Percentiles rank a stretch among this genome's conserved stretches.
These are phyloP conservation scores for Castanea mollissima DNA, from an alignment of 306 rosid genomes.

Conservation along the genomic window DNA sequence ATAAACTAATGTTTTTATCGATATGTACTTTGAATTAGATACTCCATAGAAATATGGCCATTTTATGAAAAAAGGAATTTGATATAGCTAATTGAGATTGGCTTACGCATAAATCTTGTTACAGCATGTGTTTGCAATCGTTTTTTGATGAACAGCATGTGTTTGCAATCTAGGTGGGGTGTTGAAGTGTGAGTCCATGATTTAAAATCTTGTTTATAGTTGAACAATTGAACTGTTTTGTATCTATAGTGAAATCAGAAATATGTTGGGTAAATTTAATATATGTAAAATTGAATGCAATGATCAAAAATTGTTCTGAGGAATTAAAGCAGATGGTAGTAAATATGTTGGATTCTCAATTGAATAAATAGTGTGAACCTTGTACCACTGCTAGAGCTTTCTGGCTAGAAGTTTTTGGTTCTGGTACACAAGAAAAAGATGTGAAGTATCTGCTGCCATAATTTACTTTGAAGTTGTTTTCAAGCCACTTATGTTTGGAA, in stretches of 20 bases:
- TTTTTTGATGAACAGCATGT: no score
- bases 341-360: not conserved
- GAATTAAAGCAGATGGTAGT: not conserved
- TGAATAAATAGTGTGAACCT: not conserved
- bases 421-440: not conserved
- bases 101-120: not conserved
- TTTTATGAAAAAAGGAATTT: not conserved
- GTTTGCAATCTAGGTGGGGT: not conserved
- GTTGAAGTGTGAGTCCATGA: not conserved
- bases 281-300: not conserved
- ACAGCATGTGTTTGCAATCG: not conserved
- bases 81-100: not conserved
- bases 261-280: not conserved
- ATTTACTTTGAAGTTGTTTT: not conserved
- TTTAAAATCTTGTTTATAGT: not conserved
- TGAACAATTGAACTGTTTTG: not conserved
- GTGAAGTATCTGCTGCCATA: no score
- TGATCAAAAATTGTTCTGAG: not conserved
- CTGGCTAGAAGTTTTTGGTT: not conserved
- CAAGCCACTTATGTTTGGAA: not conserved
- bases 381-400: not conserved
- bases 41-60: not conserved
- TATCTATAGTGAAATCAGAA: not conserved
- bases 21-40: no score
- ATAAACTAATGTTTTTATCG: no score